phyloP scores from a whole-genome alignment of 2,329 filamentous ascomycete genomes.

The Aspergillus chevalieri region DNA sequence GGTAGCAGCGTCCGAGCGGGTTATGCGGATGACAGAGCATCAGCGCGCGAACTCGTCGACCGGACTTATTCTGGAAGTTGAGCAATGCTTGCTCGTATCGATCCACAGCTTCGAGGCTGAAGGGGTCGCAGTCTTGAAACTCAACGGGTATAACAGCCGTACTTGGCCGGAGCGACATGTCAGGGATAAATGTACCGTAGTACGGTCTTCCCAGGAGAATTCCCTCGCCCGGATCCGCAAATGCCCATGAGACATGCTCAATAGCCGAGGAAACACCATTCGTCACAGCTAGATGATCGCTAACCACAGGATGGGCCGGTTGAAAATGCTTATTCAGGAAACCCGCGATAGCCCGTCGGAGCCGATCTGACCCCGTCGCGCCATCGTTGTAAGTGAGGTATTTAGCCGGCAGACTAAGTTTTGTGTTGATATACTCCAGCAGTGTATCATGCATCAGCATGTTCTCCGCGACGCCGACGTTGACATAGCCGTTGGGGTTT shows the following conservation, averaged over 20 bases:
- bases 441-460: constrained; percentile 46
- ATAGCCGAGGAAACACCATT: constrained; percentile 31
- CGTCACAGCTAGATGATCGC: constrained; percentile 25
- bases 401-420: constrained; percentile 26
- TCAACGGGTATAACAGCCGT: constrained; percentile 40
- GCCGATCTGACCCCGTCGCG: constrained; percentile 20
- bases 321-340: constrained; percentile 30
- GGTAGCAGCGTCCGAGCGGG: constrained; percentile 47
- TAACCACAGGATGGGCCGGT: constrained; percentile 19
- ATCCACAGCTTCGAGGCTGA: constrained; percentile 34
- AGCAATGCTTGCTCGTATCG: constrained; percentile 43
- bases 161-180: constrained; percentile 40
- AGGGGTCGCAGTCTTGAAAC: constrained; percentile 42
- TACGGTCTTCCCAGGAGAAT: constrained; percentile 31
- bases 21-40: constrained; percentile 50
- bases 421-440: constrained; percentile 36
- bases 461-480: constrained; percentile 50
- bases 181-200: constrained; percentile 46
- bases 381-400: constrained; percentile 37
- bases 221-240: constrained; percentile 29
- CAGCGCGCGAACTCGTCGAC: constrained; percentile 42
- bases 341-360: constrained; percentile 20
- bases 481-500: constrained; percentile 41
- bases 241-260: constrained; percentile 29
- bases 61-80: constrained; percentile 28